Conservation (phyloP, 1,284 basidiomycete species). For the Mycosarcoma maydis region DNA sequence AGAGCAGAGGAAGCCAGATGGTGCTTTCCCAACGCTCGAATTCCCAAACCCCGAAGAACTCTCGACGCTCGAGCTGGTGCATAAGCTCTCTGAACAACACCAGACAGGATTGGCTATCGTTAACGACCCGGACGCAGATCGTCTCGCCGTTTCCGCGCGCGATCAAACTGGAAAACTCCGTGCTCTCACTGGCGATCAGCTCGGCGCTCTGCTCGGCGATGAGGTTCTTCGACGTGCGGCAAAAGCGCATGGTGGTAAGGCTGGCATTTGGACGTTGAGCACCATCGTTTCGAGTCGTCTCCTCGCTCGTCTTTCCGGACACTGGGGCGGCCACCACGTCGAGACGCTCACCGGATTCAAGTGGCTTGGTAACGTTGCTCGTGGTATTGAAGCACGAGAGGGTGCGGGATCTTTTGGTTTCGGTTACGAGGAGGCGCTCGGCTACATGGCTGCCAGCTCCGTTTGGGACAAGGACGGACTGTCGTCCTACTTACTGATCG, state of each 20-base stretch:
- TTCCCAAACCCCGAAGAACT: constrained; percentile 62
- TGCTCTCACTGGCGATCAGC: constrained; percentile 57
- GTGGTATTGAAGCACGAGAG: constrained; percentile 34
- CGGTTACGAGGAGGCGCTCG: constrained; percentile 62
- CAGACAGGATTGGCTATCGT: constrained; percentile 54
- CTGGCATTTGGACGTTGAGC: constrained; percentile 42
- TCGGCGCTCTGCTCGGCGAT: constrained; percentile 56
- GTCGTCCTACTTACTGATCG: constrained; percentile 52
- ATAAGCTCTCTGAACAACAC: constrained; percentile 53
- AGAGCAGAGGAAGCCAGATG: constrained; percentile 57
- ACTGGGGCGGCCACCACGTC: constrained; percentile 42
- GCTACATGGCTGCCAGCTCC: constrained; percentile 54
- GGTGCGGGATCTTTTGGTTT: constrained; percentile 51
- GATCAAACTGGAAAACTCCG: constrained; percentile 42
- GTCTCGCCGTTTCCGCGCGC: constrained; percentile 53
- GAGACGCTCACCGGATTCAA: constrained; percentile 63
- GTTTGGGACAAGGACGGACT: constrained; percentile 63
- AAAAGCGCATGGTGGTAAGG: constrained; percentile 15
- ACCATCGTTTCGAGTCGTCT: constrained; percentile 58
- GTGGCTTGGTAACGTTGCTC: constrained; percentile 59
- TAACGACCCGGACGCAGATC: constrained; percentile 61
- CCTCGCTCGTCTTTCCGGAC: constrained; percentile 47
- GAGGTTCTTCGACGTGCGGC: constrained; percentile 51
- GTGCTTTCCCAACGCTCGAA: constrained; percentile 58
- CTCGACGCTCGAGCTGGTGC: constrained; percentile 55